A percentile compares a stretch with the other conserved stretches of the same genome.
These are phyloP conservation scores for Phellopilus nigrolimitatus DNA, from an alignment of 1,284 basidiomycete species.

Conservation along the genomic window DNA sequence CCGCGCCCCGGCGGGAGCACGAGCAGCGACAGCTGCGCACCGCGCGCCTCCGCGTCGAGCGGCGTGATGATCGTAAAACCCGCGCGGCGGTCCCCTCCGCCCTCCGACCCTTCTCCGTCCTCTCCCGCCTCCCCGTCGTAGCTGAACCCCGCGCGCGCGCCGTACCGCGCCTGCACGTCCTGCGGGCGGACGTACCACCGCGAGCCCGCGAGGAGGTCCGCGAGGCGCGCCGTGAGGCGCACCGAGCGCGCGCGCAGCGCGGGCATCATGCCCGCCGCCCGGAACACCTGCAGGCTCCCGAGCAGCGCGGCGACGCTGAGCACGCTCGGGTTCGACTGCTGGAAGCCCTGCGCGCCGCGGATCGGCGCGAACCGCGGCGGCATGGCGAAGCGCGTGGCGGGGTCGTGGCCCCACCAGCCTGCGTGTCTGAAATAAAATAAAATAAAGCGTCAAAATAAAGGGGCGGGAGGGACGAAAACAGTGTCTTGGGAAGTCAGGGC, in stretches of 20 bases:
- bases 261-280: constrained; percentile 69
- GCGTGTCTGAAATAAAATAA: constrained; percentile 56
- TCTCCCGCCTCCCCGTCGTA: too few species aligned
- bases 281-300: constrained; percentile 79
- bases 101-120: background rate
- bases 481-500: background rate
- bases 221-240: constrained; percentile 68
- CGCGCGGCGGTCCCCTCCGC: constrained; percentile 25
- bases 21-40: constrained; percentile 81
- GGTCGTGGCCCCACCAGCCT: constrained; percentile 98
- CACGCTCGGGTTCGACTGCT: constrained; percentile 90
- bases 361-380: constrained; percentile 78
- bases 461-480: constrained; percentile 20
- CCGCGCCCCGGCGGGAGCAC: constrained; percentile 62
- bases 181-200: constrained; percentile 53
- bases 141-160: constrained; percentile 2
- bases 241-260: constrained; percentile 67
- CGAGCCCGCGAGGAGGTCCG: constrained; percentile 56
- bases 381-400: constrained; percentile 88
- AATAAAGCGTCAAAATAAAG: constrained; percentile 8
- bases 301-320: constrained; percentile 76
- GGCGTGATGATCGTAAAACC: constrained; percentile 91
- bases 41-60: constrained; percentile 56
- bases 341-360: constrained; percentile 89
- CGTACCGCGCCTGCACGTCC: constrained; percentile 35